Evolutionary conservation across 1,284 basidiomycete genomes (phyloP), one percentile per base, ranked within the genome.

Genomic region (Puccinia horiana): DNA sequence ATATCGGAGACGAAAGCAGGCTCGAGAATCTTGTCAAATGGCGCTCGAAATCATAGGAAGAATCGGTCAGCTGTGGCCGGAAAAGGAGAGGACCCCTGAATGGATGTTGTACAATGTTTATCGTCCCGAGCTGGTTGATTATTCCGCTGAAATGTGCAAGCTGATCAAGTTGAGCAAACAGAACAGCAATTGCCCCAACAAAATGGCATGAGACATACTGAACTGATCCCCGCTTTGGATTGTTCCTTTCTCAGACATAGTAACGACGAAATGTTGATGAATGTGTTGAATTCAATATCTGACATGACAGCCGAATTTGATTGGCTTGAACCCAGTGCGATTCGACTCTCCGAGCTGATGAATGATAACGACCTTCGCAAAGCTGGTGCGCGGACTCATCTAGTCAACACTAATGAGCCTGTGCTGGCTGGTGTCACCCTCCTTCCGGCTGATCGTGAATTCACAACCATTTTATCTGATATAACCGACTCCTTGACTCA

Each of bases 321-420:
- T 65, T 52, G 70, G 70, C 70, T 73, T 23, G 47, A 73, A 32
- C 58, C 42, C 32, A 77, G 47, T 67, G 20, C 67, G 11, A 65
- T 20, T 37, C n/a, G 42, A 67, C 40, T 77, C n/a, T 77, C 40
- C 40, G 58, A 67, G 75, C 37, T 65, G 42, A 77, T 77, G 37
- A 61, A 16, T 26, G 63, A 77, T 14, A 32, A n/a, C 37, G 54
- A 65, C 49, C 56, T 77, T 44, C 58, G 63, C 23, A 61, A 65
- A 77, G 42, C 44, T 32, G 75, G 63, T 42, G 58, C 37, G 49
- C 75, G 75, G 20, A 67, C 75, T 32, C 75, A 67, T 77, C 58
- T 77, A 26, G 75, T 77, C 12, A 77, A 77, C 58, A 77, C 75
- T 37, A 37, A 77, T 49, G 75, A 77, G 44, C 75, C 75, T 40